Evolutionary conservation across 1,139 yeast genomes (phyloP).

Genomic region (Yamadazyma friedrichii): DNA sequence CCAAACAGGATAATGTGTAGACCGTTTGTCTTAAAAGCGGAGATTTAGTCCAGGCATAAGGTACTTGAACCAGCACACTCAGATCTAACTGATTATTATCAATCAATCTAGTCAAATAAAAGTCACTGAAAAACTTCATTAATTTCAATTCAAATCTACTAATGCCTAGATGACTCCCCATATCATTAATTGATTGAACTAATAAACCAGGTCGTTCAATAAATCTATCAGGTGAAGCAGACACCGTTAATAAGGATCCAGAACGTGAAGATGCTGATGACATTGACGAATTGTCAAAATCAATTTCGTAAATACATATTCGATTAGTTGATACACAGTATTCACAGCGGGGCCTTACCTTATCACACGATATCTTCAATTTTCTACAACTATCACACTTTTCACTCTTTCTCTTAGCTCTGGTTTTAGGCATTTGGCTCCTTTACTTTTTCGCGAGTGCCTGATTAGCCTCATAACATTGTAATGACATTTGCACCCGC

Average conservation of each 20-base stretch:
- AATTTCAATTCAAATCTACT: conserved; percentile 5
- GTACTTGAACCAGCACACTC: background rate
- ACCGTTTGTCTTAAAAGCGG: conserved; percentile 2
- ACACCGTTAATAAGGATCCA: background rate
- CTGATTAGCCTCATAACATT: no score
- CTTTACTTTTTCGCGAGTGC: background rate
- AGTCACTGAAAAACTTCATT: conserved; percentile 5
- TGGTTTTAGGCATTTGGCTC: background rate
- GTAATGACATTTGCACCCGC: background rate
- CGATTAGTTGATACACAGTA: conserved; percentile 32
- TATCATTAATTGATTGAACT: conserved; percentile 2
- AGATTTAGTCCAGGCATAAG: conserved; percentile 5
- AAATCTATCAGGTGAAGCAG: background rate
- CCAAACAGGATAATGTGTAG: conserved; percentile 6
- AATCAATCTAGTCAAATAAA: background rate
- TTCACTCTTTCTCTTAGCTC: conserved; percentile 14
- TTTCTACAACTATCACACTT: conserved; percentile 25
- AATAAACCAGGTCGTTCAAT: background rate
- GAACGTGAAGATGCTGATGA: background rate
- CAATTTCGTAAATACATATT: conserved; percentile 22
- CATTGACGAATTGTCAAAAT: background rate
- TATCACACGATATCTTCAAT: conserved; percentile 30
- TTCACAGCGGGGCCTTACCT: conserved; percentile 31
- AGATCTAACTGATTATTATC: background rate
- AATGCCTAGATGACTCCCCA: background rate